A percentile compares a stretch with the other conserved stretches of the same genome.
phyloP scores from a whole-genome alignment of 164 flowering plant genomes.

The Litsea cubeba region DNA sequence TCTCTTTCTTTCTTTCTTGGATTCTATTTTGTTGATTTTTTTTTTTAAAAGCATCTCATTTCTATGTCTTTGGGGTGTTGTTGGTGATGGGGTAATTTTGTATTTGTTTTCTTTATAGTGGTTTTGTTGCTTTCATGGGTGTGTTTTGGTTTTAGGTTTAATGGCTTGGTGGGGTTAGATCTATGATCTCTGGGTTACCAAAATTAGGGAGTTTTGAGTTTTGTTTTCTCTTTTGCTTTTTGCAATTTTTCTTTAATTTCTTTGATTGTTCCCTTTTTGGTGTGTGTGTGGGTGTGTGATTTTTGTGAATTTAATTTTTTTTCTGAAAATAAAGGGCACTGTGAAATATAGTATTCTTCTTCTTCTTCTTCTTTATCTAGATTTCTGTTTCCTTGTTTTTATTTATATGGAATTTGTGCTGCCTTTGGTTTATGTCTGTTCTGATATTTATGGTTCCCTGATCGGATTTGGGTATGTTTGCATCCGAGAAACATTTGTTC shows the following conservation, averaged over 20 bases:
- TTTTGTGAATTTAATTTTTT: neutral
- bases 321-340: neutral
- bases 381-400: no score
- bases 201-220: neutral
- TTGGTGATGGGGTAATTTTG: neutral
- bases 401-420: neutral
- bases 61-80: neutral
- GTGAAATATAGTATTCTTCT: no score
- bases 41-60: neutral
- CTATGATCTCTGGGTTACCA: neutral
- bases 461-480: neutral
- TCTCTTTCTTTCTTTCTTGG: no score
- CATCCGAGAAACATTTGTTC: neutral
- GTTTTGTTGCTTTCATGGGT: neutral
- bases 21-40: neutral
- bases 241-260: neutral
- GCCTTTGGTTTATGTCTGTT: neutral
- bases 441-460: neutral
- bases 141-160: neutral
- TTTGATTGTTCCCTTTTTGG: no score
- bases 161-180: neutral
- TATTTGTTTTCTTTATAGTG: neutral
- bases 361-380: neutral
- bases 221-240: no score
- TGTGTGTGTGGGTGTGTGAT: neutral